Conservation (phyloP, 352 stramenopile genomes). For the Phytophthora brassicae region DNA sequence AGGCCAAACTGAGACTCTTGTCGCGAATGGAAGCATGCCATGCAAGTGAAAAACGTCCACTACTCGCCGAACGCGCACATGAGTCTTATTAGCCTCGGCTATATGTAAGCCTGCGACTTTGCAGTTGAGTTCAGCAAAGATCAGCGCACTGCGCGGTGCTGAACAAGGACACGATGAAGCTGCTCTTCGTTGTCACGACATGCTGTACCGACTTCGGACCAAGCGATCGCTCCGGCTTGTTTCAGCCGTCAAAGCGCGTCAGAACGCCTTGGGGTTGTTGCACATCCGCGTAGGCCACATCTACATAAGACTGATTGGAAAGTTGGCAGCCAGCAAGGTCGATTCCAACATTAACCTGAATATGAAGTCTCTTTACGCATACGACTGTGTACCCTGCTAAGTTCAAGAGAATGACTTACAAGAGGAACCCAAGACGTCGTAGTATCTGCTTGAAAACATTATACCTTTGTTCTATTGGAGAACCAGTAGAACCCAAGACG, state of each 20-base stretch:
- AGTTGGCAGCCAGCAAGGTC: background rate
- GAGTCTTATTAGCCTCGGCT: constrained; percentile 9
- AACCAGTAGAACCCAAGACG: background rate
- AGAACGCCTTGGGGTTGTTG: constrained; percentile 13
- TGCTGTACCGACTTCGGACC: constrained; percentile 9
- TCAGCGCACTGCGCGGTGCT: constrained; percentile 5
- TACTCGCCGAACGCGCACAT: constrained; percentile 11
- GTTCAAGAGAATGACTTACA: background rate
- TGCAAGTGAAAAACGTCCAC: constrained; percentile 13
- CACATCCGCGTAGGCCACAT: constrained; percentile 10
- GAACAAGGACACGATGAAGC: constrained; percentile 1
- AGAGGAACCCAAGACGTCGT: background rate
- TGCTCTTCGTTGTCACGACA: constrained; percentile 12
- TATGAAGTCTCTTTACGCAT: background rate
- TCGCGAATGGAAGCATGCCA: background rate
- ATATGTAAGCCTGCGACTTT: constrained; percentile 13
- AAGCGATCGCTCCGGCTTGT: background rate
- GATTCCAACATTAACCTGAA: constrained; percentile 21
- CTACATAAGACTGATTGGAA: constrained; percentile 8
- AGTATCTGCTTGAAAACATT: background rate
- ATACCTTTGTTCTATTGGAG: constrained; percentile 2
- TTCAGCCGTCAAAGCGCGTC: background rate
- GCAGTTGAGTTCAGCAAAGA: constrained; percentile 4
- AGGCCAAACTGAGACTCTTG: background rate
- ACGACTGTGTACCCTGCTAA: constrained; percentile 15